Conservation (phyloP, 305 asterid genomes). For the Fraxinus nigra region DNA sequence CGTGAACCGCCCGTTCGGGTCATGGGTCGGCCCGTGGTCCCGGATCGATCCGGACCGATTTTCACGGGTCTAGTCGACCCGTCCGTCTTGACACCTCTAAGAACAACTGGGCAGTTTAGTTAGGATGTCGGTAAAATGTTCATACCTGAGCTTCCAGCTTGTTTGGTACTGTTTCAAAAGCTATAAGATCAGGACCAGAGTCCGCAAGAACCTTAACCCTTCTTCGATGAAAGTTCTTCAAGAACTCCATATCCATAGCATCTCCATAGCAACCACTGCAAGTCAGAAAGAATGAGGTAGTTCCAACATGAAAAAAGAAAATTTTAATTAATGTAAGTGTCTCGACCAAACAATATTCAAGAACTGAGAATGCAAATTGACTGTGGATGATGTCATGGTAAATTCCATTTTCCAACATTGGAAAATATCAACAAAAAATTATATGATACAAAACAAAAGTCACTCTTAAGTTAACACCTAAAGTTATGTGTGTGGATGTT, state of each 20-base stretch:
- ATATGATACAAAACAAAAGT: background rate
- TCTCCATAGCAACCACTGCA: constrained; percentile 88
- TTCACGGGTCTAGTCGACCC: too few relatives aligned
- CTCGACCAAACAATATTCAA: background rate
- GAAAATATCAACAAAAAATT: background rate
- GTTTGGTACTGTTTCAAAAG: constrained; percentile 95
- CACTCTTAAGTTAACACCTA: background rate
- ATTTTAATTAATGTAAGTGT: background rate
- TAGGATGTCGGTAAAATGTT: background rate
- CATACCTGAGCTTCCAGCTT: constrained; percentile 89
- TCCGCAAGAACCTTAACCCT: constrained; percentile 89
- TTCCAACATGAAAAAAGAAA: background rate
- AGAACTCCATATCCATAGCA: constrained; percentile 59
- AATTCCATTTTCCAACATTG: background rate
- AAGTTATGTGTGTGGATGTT: background rate
- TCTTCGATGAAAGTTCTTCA: constrained; percentile 82
- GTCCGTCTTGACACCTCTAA: too few relatives aligned
- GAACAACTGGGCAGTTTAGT: background rate
- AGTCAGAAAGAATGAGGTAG: constrained; percentile 9
- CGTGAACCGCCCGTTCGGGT: too few relatives aligned
- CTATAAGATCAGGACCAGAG: constrained; percentile 85
- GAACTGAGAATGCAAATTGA: background rate
- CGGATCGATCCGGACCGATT: too few relatives aligned
- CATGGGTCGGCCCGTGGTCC: too few relatives aligned
- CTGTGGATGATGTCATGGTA: background rate